Evolutionary conservation across 176 grass and related monocot species (phyloP).

Genomic region (Phoenix dactylifera): DNA sequence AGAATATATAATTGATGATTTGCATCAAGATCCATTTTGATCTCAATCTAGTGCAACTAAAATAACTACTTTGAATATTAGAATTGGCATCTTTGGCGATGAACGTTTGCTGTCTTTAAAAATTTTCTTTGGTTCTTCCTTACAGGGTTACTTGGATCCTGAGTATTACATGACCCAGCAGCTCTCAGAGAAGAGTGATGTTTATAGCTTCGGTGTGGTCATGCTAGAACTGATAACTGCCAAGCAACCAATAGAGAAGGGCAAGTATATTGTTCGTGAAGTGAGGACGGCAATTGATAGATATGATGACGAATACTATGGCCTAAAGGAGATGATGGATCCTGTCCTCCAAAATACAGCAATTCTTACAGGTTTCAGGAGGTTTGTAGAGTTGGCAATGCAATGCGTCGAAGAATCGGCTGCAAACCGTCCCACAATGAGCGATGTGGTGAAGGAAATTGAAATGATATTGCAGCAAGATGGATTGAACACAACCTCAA

Average conservation of each 20-base stretch:
- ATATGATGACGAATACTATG: constrained; percentile 41
- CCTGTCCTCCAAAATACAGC: constrained; percentile 37
- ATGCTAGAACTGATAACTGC: constrained; percentile 65
- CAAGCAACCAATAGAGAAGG: constrained; percentile 40
- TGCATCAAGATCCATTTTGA: no score
- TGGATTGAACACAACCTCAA: constrained; percentile 10
- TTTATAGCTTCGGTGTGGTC: constrained; percentile 75
- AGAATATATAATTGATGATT: no score
- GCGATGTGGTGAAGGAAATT: constrained; percentile 69
- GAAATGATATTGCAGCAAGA: constrained; percentile 45
- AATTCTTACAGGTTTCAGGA: constrained; percentile 31
- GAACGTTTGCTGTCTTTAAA: neutral
- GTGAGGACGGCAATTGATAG: constrained; percentile 49
- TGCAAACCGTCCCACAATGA: constrained; percentile 48
- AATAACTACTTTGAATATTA: no score
- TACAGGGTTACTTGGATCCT: constrained; percentile 73
- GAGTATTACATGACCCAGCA: constrained; percentile 96
- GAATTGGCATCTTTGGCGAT: no score
- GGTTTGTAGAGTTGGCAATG: constrained; percentile 69
- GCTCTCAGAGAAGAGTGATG: constrained; percentile 72
- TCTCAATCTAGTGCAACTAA: no score
- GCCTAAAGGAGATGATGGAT: constrained; percentile 45
- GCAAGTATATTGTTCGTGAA: constrained; percentile 62
- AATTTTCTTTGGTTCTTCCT: constrained; percentile 9
- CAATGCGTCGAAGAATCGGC: constrained; percentile 51